Conservation (phyloP, 164 flowering plant genomes). For the Chimonanthus salicifolius region DNA sequence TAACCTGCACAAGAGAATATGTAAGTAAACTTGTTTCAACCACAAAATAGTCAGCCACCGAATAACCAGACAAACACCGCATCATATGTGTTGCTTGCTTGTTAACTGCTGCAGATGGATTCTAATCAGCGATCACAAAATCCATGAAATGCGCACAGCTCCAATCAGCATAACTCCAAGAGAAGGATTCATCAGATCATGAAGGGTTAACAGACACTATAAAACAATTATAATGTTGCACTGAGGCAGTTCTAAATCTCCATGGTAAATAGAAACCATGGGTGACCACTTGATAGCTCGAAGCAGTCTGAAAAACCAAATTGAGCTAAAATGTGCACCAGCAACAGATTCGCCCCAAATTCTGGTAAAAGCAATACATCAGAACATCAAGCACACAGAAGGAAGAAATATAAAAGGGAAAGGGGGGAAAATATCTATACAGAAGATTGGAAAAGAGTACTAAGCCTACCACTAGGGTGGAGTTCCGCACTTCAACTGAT, state of each 20-base stretch:
- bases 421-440: slow-evolving; percentile 6
- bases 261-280: slow-evolving; percentile 30
- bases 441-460: slow-evolving; percentile 19
- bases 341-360: slow-evolving; percentile 33
- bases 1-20: slow-evolving; percentile 42
- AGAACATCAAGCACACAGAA: slow-evolving; percentile 44
- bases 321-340: slow-evolving; percentile 32
- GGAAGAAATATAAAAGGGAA: neutral
- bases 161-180: slow-evolving; percentile 53
- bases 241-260: slow-evolving; percentile 39
- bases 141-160: slow-evolving; percentile 51
- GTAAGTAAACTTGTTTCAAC: slow-evolving; percentile 26
- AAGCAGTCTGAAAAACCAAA: slow-evolving; percentile 28
- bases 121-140: slow-evolving; percentile 59
- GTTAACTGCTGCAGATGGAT: slow-evolving; percentile 29
- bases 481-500: slow-evolving; percentile 18
- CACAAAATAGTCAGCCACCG: slow-evolving; percentile 26
- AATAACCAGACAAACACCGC: slow-evolving; percentile 48
- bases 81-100: slow-evolving; percentile 45
- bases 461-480: slow-evolving; percentile 40
- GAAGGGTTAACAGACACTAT: slow-evolving; percentile 34
- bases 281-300: slow-evolving; percentile 37
- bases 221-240: slow-evolving; percentile 34
- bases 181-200: slow-evolving; percentile 39
- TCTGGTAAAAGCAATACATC: slow-evolving; percentile 60